These are phyloP conservation scores for Mycocentrospora acerina DNA, from an alignment of 2,329 filamentous ascomycete genomes.

Conservation along the genomic window DNA sequence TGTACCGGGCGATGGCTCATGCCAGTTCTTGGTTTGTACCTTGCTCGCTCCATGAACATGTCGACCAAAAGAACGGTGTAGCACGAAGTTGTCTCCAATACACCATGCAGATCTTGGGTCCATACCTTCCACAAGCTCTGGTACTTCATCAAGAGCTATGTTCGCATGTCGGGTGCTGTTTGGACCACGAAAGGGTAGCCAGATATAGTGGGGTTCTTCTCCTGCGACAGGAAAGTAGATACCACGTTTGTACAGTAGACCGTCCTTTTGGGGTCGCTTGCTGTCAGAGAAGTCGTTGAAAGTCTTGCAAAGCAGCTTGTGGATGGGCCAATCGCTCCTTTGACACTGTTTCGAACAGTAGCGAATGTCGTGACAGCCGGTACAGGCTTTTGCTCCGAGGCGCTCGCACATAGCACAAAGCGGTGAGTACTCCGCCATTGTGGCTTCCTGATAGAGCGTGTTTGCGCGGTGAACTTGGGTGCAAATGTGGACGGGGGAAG, in stretches of 20 bases:
- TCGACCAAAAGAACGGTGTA: not conserved
- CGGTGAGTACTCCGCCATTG: no score
- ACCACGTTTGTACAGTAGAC: not conserved
- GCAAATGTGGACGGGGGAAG: no score
- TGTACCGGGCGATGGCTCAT: not conserved
- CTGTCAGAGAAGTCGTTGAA: not conserved
- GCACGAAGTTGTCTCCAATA: not conserved
- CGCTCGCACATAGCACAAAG: constrained; percentile 4
- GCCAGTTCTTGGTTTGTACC: no score
- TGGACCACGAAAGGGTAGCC: constrained; percentile 3
- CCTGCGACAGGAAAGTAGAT: constrained; percentile 8
- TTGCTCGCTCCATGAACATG: not conserved
- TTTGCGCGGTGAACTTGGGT: no score
- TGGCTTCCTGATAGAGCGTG: no score
- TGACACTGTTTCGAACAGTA: constrained; percentile 7
- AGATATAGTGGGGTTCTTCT: constrained; percentile 5
- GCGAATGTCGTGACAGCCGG: constrained; percentile 1
- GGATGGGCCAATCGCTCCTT: constrained; percentile 5
- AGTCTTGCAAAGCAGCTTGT: constrained; percentile 8
- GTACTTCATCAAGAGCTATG: not conserved
- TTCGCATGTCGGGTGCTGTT: not conserved
- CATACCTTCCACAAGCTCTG: not conserved
- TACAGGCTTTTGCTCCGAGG: not conserved
- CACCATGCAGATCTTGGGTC: not conserved
- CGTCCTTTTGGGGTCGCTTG: not conserved